Base-by-base conservation (phyloP, 164 flowering plant species). In the Taxillus chinensis region DNA sequence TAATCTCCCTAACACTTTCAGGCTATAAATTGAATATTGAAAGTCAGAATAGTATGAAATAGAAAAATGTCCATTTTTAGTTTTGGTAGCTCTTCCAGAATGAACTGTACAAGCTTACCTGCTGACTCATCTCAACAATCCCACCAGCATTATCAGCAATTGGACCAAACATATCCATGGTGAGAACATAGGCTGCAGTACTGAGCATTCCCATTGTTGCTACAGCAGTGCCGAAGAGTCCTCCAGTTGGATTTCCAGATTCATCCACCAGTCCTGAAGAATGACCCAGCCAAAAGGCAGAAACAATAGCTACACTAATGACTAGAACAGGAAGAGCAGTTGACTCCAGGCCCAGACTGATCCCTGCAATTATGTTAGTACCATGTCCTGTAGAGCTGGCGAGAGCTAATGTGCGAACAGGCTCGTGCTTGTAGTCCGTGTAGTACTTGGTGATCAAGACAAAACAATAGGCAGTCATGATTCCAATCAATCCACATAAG, bases 121-220 rank as follows among this genome's bases (percentile, higher is more conserved):
- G 99, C 68, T 87, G 91, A 76, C 99, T 95, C 99, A 95, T 95
- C 75, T 93, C 99, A 45, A 89, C 99, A 76, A 93, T 93, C 68
- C 97, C 97, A 80, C 99, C 99, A 12, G 99, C 99, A 82, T 95
- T 95, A 73, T 95, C 99, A 72, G 99, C 99, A 73, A 95, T 95
- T 12, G 99, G 99, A 57, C 99, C 99, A 83, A 95, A 95, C 99
- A 95, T 95, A 79, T 95, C 99, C 99, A 95, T 95, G 6, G 99
- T 90, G 60, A 93, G 96, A 67, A 93, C 87, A 77, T 93, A 93
- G 8, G 96, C 99, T 62, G 99, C 99, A 55, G 99, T 90, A 71
- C 99, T 93, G 59, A 93, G 91, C 99, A 93, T 93, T 41, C 99
- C 99, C 99, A 93, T 93, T 10, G 99, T 93, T 51, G 99, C 99